A percentile compares a stretch with the other conserved stretches of the same genome.
phyloP scores from a whole-genome alignment of 768 basidiomycete genomes.

The Lepiota subincarnata region DNA sequence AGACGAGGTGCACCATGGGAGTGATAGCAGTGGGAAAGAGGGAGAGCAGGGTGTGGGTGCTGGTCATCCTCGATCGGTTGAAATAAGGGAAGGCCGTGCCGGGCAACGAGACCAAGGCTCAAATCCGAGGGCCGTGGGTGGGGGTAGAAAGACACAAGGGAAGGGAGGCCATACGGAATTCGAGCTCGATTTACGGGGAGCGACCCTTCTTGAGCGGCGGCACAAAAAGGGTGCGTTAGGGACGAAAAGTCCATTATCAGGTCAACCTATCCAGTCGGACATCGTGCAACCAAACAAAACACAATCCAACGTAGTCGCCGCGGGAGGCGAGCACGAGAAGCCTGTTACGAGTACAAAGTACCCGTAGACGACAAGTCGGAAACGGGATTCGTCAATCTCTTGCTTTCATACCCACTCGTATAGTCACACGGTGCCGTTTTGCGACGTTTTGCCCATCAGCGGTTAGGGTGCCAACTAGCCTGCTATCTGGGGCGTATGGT shows the following conservation, averaged over 20 bases:
- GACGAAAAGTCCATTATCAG: conserved; percentile 13
- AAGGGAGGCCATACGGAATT: conserved; percentile 36
- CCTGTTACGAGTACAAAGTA: conserved; percentile 24
- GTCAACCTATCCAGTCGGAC: conserved; percentile 6
- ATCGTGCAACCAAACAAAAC: conserved; percentile 2
- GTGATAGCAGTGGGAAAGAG: conserved; percentile 17
- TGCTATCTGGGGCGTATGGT: background rate
- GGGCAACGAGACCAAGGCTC: conserved; percentile 31
- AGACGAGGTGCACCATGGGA: conserved; percentile 30
- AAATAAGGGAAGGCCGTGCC: conserved; percentile 31
- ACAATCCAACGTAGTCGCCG: conserved; percentile 7
- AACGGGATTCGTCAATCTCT: background rate
- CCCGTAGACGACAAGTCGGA: conserved; percentile 2
- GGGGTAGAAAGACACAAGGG: conserved; percentile 15
- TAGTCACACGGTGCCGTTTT: background rate
- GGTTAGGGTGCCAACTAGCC: background rate
- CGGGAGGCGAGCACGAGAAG: conserved; percentile 16
- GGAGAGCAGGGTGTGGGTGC: conserved; percentile 3
- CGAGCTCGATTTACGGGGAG: conserved; percentile 82
- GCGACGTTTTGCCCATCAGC: too few species aligned
- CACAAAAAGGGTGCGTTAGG: conserved; percentile 36
- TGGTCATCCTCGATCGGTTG: conserved; percentile 1
- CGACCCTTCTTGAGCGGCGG: conserved; percentile 79
- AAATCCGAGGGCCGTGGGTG: conserved; percentile 14
- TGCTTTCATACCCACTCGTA: background rate